Conservation (phyloP, 192 early-diverging fungal genomes). For the Funneliformis geosporum region DNA sequence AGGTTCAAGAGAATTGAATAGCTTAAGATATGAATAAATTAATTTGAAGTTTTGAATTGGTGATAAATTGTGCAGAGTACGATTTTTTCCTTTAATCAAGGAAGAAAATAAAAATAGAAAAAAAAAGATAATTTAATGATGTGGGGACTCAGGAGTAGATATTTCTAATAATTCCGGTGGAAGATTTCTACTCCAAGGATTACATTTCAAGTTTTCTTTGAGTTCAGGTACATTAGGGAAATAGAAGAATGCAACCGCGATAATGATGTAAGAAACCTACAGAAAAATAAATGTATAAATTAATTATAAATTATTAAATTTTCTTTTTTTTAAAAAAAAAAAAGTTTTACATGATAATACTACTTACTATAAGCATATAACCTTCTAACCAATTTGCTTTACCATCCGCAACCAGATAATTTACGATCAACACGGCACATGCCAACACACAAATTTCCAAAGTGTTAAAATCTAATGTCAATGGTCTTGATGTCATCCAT, state of each 20-base stretch:
- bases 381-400: slow-evolving; percentile 95
- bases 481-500: slow-evolving; percentile 76
- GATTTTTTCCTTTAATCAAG: too few relatives aligned
- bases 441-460: slow-evolving; percentile 83
- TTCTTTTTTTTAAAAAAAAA: slow-evolving; percentile 53
- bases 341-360: background rate
- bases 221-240: slow-evolving; percentile 14
- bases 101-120: background rate
- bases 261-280: slow-evolving; percentile 28
- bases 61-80: too few relatives aligned
- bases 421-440: slow-evolving; percentile 73
- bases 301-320: background rate
- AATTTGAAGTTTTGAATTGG: too few relatives aligned
- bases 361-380: slow-evolving; percentile 72
- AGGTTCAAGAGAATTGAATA: too few relatives aligned
- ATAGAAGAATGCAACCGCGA: slow-evolving; percentile 32
- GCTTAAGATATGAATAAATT: too few relatives aligned
- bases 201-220: background rate
- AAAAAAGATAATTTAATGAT: too few relatives aligned
- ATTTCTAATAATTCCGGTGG: background rate
- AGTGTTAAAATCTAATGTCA: slow-evolving; percentile 81
- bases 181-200: slow-evolving; percentile 19
- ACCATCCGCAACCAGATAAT: slow-evolving; percentile 80
- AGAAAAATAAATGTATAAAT: background rate
- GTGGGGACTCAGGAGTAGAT: too few relatives aligned